Evolutionary conservation across 1,139 yeast genomes (phyloP).

Genomic region (Suhomyces wounanorum): DNA sequence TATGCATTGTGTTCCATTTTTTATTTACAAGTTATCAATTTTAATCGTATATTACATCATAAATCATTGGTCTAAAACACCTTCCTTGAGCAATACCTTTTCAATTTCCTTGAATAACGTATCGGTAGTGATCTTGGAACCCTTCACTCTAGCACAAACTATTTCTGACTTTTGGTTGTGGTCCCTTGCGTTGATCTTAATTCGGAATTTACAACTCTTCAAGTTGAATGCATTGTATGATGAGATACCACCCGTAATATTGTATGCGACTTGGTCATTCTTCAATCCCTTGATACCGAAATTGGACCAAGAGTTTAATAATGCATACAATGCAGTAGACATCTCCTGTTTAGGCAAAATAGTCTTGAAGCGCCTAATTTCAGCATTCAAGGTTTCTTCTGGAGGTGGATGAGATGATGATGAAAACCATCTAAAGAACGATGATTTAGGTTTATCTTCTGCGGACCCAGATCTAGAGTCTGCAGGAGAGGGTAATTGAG

Average conservation of each 20-base stretch:
- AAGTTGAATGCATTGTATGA: constrained; percentile 62
- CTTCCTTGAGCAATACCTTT: constrained; percentile 49
- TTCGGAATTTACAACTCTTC: constrained; percentile 65
- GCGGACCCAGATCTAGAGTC: constrained; percentile 34
- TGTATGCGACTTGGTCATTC: constrained; percentile 44
- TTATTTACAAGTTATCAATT: neutral
- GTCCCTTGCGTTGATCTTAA: constrained; percentile 46
- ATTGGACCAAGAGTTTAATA: constrained; percentile 67
- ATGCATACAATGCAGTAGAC: constrained; percentile 63
- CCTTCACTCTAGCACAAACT: constrained; percentile 49
- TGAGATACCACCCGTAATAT: constrained; percentile 61
- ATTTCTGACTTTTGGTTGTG: constrained; percentile 47
- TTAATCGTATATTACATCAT: constrained; percentile 6
- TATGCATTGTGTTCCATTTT: neutral
- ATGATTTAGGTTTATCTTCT: constrained; percentile 35
- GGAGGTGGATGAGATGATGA: constrained; percentile 21
- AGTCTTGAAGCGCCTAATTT: constrained; percentile 43
- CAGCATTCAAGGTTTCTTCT: constrained; percentile 19
- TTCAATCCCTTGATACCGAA: constrained; percentile 65
- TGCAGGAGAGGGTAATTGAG: constrained; percentile 44
- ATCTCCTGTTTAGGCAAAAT: constrained; percentile 57
- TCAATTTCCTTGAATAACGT: constrained; percentile 50
- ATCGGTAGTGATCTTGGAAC: constrained; percentile 44
- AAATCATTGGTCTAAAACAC: constrained; percentile 38
- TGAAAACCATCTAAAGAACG: constrained; percentile 50